phyloP scores from a whole-genome alignment of 257 asterid species.

The Solanum corneliomulleri region DNA sequence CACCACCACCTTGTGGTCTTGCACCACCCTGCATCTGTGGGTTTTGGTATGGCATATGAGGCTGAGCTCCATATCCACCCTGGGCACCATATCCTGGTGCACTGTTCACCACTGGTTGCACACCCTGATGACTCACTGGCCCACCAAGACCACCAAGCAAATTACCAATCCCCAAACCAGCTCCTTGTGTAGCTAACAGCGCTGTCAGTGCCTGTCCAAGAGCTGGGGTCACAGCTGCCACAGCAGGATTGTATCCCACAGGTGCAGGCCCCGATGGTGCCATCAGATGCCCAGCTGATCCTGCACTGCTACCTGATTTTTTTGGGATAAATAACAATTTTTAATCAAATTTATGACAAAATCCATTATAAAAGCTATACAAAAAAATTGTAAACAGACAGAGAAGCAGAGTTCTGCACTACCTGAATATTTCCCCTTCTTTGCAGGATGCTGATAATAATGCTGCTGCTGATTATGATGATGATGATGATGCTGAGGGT shows the following conservation, averaged over 20 bases:
- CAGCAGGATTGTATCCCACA: conserved; percentile 65
- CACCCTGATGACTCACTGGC: conserved; percentile 57
- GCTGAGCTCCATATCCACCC: conserved; percentile 66
- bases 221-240: conserved; percentile 49
- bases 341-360: not conserved
- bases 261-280: conserved; percentile 66
- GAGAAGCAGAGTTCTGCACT: not conserved
- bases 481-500: conserved; percentile 26
- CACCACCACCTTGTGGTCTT: conserved; percentile 95
- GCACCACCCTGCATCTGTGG: conserved; percentile 76
- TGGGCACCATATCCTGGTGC: conserved; percentile 58
- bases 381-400: not conserved
- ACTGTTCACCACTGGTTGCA: conserved; percentile 53
- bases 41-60: conserved; percentile 67
- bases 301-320: conserved; percentile 20
- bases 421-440: conserved; percentile 76
- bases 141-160: conserved; percentile 80
- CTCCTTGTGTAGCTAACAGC: conserved; percentile 69
- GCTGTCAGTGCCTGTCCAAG: conserved; percentile 95
- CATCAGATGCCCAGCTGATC: conserved; percentile 78
- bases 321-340: not conserved
- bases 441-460: conserved; percentile 50
- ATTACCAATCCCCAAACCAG: conserved; percentile 76
- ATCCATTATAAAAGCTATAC: not conserved
- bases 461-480: conserved; percentile 26